phyloP scores from a whole-genome alignment of 345 rosid genomes.

The Populus davidiana region DNA sequence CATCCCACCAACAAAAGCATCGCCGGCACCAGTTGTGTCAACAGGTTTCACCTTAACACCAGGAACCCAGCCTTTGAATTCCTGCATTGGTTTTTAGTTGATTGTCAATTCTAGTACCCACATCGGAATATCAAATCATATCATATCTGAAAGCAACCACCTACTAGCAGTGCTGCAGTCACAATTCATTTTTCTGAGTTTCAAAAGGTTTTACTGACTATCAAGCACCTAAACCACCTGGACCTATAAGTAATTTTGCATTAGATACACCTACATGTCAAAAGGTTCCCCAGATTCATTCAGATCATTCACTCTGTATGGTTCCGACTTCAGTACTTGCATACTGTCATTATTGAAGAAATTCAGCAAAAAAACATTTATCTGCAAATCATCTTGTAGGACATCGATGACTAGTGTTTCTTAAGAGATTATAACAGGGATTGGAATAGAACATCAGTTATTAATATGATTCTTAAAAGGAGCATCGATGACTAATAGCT shows the following conservation, averaged over 20 bases:
- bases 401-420: background rate
- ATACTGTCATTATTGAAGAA: background rate
- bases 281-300: background rate
- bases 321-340: background rate
- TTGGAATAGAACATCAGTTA: background rate
- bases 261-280: background rate
- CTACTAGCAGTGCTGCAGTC: background rate
- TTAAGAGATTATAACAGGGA: no score
- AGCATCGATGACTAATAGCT: no score
- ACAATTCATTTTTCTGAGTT: background rate
- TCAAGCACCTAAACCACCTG: background rate
- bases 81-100: constrained; percentile 17
- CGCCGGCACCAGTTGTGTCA: constrained; percentile 44
- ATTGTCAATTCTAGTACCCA: background rate
- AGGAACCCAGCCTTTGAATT: constrained; percentile 34
- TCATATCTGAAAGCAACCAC: background rate
- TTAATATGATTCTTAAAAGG: background rate
- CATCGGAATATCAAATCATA: background rate
- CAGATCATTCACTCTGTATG: background rate
- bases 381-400: background rate
- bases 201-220: background rate
- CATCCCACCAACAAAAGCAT: constrained; percentile 43
- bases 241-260: background rate
- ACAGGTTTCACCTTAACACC: constrained; percentile 36
- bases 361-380: background rate